phyloP scores from a whole-genome alignment of 192 early-diverging fungal species.

The Coemansia sp. region DNA sequence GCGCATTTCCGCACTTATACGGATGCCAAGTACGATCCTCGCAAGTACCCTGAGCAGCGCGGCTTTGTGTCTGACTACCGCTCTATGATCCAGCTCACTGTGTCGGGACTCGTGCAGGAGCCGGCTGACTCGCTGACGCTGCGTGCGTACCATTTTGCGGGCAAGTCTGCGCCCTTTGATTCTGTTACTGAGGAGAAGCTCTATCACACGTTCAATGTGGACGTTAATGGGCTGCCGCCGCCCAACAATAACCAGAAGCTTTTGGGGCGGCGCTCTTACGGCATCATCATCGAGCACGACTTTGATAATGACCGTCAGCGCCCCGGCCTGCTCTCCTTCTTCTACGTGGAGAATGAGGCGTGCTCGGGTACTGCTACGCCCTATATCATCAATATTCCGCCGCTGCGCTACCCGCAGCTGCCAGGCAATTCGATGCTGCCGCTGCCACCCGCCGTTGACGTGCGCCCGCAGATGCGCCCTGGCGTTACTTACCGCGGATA shows the following conservation, averaged over 20 bases:
- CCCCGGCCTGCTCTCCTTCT: slow-evolving; percentile 46
- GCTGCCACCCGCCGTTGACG: background rate
- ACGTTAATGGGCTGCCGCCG: slow-evolving; percentile 57
- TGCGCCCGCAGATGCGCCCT: slow-evolving; percentile 19
- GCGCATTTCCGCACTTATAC: slow-evolving; percentile 58
- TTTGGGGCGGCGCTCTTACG: slow-evolving; percentile 61
- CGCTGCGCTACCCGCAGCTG: slow-evolving; percentile 43
- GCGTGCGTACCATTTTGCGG: slow-evolving; percentile 57
- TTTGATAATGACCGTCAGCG: slow-evolving; percentile 47
- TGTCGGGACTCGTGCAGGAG: slow-evolving; percentile 74
- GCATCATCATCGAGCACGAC: slow-evolving; percentile 48
- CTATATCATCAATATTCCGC: slow-evolving; percentile 50
- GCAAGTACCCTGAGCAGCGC: slow-evolving; percentile 50
- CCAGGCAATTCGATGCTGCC: background rate
- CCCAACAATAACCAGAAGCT: slow-evolving; percentile 55
- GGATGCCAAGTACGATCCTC: slow-evolving; percentile 40
- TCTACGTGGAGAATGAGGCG: slow-evolving; percentile 51
- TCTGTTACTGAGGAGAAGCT: slow-evolving; percentile 69
- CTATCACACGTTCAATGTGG: slow-evolving; percentile 66
- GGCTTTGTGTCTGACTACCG: slow-evolving; percentile 61
- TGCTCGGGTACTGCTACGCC: slow-evolving; percentile 43
- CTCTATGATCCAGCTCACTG: slow-evolving; percentile 79
- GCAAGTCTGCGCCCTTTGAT: slow-evolving; percentile 59
- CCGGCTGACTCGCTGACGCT: slow-evolving; percentile 66
- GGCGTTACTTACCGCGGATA: slow-evolving; percentile 36